Conservation (phyloP, 2,329 filamentous ascomycete genomes). For the Tolypocladium endophyticum region DNA sequence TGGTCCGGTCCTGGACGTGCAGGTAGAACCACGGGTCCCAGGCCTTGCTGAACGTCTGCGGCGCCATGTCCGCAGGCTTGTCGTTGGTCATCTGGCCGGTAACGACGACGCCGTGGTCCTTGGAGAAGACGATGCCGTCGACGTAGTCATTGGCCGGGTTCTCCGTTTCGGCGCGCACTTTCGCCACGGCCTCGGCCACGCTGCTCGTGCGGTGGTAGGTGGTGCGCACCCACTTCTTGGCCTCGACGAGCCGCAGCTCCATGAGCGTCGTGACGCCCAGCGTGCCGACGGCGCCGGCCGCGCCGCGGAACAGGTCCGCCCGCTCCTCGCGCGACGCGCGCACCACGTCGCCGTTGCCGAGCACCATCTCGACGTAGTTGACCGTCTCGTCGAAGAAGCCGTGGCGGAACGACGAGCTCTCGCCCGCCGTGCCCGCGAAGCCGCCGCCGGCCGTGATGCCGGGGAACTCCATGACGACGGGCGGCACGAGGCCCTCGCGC, state of each 20-base stretch:
- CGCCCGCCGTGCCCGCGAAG: conserved; percentile 60
- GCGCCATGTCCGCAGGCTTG: conserved; percentile 22
- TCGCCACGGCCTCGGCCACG: conserved; percentile 33
- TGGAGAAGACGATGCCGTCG: conserved; percentile 59
- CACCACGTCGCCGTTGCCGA: conserved; percentile 55
- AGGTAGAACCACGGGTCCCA: conserved; percentile 70
- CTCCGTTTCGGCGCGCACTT: conserved; percentile 36
- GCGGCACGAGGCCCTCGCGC: conserved; percentile 54
- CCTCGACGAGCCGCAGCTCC: conserved; percentile 52
- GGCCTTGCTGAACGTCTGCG: conserved; percentile 47
- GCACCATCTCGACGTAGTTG: conserved; percentile 55
- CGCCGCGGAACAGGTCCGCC: conserved; percentile 52
- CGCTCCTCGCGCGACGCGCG: conserved; percentile 31
- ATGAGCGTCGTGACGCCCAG: conserved; percentile 58
- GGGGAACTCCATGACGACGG: conserved; percentile 67
- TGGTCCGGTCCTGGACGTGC: conserved; percentile 45
- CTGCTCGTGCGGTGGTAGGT: conserved; percentile 47
- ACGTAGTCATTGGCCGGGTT: conserved; percentile 52
- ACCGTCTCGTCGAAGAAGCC: conserved; percentile 63
- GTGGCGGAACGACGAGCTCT: conserved; percentile 59
- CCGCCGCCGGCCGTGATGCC: conserved; percentile 66
- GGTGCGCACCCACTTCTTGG: conserved; percentile 50
- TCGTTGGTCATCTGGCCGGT: conserved; percentile 51
- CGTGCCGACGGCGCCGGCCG: conserved; percentile 57
- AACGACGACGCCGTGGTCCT: conserved; percentile 54